A percentile compares a stretch with the other conserved stretches of the same genome.
Evolutionary conservation across 2,329 filamentous ascomycete genomes (phyloP).

Genomic region (Hawksworthiomyces lignivorus): DNA sequence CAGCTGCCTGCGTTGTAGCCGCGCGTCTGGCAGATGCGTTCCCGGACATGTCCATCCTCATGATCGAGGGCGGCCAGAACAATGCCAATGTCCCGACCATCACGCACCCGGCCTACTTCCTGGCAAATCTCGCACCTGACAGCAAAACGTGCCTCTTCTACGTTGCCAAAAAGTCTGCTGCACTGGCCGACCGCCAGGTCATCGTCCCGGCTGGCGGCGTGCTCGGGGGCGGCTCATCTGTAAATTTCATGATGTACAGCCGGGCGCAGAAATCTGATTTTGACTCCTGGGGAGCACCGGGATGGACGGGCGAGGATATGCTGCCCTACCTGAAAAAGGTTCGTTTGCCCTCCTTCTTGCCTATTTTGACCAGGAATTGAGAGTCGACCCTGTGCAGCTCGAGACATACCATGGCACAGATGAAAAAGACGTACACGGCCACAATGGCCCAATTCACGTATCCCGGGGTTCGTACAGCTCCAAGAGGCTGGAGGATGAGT

Average conservation of each 20-base stretch:
- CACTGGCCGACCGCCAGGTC: constrained; percentile 36
- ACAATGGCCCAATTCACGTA: constrained; percentile 27
- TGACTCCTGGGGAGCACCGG: constrained; percentile 19
- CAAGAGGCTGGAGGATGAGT: too few species aligned
- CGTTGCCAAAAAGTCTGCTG: constrained; percentile 34
- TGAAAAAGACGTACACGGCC: constrained; percentile 38
- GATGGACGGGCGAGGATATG: constrained; percentile 25
- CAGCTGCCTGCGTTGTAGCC: constrained; percentile 42
- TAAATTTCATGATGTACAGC: constrained; percentile 37
- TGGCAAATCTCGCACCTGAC: constrained; percentile 37
- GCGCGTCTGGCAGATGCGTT: constrained; percentile 42
- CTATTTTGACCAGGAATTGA: too few species aligned
- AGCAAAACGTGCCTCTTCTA: constrained; percentile 40
- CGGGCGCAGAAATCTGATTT: constrained; percentile 23
- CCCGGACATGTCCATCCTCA: constrained; percentile 39
- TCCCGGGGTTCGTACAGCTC: too few species aligned
- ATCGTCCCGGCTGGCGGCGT: constrained; percentile 34
- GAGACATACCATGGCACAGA: constrained; percentile 27
- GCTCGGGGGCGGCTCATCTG: constrained; percentile 44
- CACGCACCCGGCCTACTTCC: constrained; percentile 41
- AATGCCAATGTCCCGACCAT: constrained; percentile 43
- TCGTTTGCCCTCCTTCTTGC: too few species aligned
- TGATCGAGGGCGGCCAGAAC: constrained; percentile 47
- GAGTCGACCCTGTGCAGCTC: too few species aligned
- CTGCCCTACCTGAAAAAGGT: constrained; percentile 43